Conservation (phyloP, 1,284 basidiomycete genomes). For the Gymnopus androsaceus region DNA sequence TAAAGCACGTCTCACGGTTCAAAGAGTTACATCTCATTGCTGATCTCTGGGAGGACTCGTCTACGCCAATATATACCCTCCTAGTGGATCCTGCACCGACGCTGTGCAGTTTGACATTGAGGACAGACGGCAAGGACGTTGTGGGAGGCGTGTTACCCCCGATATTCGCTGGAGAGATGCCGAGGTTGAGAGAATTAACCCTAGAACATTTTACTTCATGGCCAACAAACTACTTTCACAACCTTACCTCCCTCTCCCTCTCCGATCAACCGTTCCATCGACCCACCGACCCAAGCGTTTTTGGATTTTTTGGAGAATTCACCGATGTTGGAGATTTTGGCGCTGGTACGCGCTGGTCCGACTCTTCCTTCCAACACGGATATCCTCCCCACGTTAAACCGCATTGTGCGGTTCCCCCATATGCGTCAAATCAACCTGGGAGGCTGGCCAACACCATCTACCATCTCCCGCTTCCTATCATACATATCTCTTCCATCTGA, state of each 20-base stretch:
- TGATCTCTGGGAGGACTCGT: slow-evolving; percentile 13
- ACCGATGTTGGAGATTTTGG: slow-evolving; percentile 15
- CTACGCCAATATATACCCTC: slow-evolving; percentile 9
- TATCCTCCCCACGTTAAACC: not conserved
- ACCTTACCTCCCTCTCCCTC: slow-evolving; percentile 17
- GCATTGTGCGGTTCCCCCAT: not conserved
- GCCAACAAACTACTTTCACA: slow-evolving; percentile 17
- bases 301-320: slow-evolving; percentile 19
- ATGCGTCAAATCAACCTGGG: slow-evolving; percentile 14
- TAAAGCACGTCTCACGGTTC: slow-evolving; percentile 16
- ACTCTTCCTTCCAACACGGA: slow-evolving; percentile 12
- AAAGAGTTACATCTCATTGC: slow-evolving; percentile 15
- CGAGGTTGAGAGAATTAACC: slow-evolving; percentile 12
- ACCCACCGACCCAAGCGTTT: slow-evolving; percentile 15
- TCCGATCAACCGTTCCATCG: slow-evolving; percentile 16
- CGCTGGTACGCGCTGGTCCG: slow-evolving; percentile 19
- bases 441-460: slow-evolving; percentile 10
- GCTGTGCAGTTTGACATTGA: slow-evolving; percentile 17
- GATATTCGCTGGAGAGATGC: slow-evolving; percentile 19
- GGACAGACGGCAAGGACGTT: slow-evolving; percentile 14
- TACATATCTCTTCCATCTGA: slow-evolving; percentile 9
- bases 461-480: slow-evolving; percentile 11
- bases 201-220: slow-evolving; percentile 20
- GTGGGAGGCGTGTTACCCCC: slow-evolving; percentile 13
- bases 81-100: slow-evolving; percentile 10